phyloP scores from a whole-genome alignment of 2,329 filamentous ascomycete species.

The Lasiodiplodia sp. region DNA sequence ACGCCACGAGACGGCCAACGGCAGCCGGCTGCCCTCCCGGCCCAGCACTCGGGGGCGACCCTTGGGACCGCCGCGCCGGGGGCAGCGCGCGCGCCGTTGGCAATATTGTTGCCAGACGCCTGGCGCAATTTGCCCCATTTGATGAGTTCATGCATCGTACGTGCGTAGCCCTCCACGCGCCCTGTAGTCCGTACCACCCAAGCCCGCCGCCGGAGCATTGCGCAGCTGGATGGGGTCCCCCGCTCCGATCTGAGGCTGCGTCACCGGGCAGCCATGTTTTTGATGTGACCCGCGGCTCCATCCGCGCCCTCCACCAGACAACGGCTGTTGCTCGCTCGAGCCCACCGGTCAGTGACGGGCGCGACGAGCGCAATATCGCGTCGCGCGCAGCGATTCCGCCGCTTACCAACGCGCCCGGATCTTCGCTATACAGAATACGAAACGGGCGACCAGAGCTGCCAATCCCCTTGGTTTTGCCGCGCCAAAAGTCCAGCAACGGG shows the following conservation, averaged over 20 bases:
- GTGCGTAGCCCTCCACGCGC: conserved; percentile 20
- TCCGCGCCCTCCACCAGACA: background rate
- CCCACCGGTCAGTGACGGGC: background rate
- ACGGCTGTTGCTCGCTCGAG: background rate
- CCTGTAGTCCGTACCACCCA: conserved; percentile 4
- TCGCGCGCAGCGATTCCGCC: background rate
- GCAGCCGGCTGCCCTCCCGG: conserved; percentile 20
- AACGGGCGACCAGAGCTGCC: background rate
- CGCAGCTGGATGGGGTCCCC: background rate
- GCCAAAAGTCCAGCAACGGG: conserved; percentile 15
- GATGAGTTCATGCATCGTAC: conserved; percentile 28
- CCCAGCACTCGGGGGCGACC: conserved; percentile 7
- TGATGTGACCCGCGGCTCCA: background rate
- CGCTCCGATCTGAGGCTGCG: conserved; percentile 6
- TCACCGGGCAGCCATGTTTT: background rate
- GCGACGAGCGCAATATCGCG: conserved; percentile 24
- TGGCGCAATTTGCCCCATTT: conserved; percentile 25
- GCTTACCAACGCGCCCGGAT: conserved; percentile 7
- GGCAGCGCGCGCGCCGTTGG: conserved; percentile 19
- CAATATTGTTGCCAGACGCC: conserved; percentile 23
- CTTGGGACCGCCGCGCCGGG: conserved; percentile 11
- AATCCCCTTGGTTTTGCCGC: conserved; percentile 21
- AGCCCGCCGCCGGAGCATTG: background rate
- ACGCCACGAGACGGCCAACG: conserved; percentile 2
- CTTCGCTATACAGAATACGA: conserved; percentile 18